Conservation (phyloP, 192 early-diverging fungal genomes). For the Coemansia sp. region DNA sequence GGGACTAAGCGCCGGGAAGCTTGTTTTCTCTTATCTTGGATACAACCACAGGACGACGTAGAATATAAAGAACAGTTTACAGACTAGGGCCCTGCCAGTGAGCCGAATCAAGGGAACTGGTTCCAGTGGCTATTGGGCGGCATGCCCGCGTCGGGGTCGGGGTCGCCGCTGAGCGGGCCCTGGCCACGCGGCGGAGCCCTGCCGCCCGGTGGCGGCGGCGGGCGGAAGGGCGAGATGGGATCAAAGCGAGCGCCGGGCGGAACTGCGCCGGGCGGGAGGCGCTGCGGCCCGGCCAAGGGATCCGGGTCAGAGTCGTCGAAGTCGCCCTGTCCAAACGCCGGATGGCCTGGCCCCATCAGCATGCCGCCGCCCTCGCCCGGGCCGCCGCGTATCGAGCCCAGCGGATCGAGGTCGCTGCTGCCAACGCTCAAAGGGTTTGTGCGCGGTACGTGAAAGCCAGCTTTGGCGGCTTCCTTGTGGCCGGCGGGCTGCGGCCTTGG, state of each 20-base stretch:
- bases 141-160: constrained; percentile 20
- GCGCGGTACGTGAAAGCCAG: no score
- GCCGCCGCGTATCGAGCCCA: constrained; percentile 32
- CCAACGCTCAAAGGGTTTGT: constrained; percentile 49
- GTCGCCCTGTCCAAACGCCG: constrained; percentile 66
- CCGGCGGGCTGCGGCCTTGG: no score
- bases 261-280: constrained; percentile 65
- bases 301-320: constrained; percentile 11
- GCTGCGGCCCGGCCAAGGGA: constrained; percentile 54
- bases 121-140: constrained; percentile 34
- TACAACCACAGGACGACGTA: no score
- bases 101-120: no score
- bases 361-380: constrained; percentile 68
- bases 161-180: constrained; percentile 33
- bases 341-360: constrained; percentile 83
- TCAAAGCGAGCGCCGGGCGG: constrained; percentile 89
- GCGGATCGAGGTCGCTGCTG: constrained; percentile 61
- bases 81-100: no score
- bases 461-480: no score
- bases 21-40: constrained; percentile 1
- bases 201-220: constrained; percentile 9
- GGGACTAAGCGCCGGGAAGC: constrained; percentile 24
- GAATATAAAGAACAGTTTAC: no score
- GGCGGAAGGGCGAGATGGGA: constrained; percentile 75
- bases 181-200: constrained; percentile 9